Percentiles rank a stretch among this genome's conserved stretches.
phyloP scores from a whole-genome alignment of 441 rosid species.

The Erodium texanum region DNA sequence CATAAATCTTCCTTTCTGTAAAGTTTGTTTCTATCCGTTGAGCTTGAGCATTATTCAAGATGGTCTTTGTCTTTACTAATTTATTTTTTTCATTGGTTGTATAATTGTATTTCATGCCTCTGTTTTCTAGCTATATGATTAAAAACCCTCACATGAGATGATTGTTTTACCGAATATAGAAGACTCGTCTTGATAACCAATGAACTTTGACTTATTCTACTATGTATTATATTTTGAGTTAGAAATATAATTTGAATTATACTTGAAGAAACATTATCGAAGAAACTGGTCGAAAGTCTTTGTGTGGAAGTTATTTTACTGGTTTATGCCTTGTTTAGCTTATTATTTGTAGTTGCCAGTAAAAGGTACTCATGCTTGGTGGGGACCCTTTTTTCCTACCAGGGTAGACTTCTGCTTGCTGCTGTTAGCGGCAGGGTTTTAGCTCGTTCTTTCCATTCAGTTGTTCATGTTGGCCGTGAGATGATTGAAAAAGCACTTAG shows the following conservation, averaged over 20 bases:
- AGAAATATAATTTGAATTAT: constrained; percentile 12
- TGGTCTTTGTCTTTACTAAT: neutral
- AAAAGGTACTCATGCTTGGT: constrained; percentile 7
- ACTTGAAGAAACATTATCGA: constrained; percentile 4
- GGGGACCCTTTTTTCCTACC: constrained; percentile 22
- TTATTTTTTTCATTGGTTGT: neutral
- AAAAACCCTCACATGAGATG: neutral
- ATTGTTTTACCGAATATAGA: neutral
- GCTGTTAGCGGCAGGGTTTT: constrained; percentile 94
- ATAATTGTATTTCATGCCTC: neutral
- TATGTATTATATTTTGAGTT: neutral
- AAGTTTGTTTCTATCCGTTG: neutral
- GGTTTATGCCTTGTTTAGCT: neutral
- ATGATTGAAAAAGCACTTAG: constrained; percentile 73
- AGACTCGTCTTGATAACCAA: neutral
- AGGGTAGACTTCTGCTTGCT: constrained; percentile 98
- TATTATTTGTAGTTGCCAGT: neutral
- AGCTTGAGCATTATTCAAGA: neutral
- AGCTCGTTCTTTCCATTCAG: constrained; percentile 84
- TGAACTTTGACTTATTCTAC: neutral
- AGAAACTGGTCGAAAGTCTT: neutral
- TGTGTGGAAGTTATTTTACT: neutral
- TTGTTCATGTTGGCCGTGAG: constrained; percentile 71
- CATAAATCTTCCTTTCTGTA: neutral
- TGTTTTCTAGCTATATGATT: neutral